Percentiles rank a stretch among this genome's conserved stretches.
phyloP scores from a whole-genome alignment of 768 basidiomycete genomes.

The Fomitopsis pulvina region DNA sequence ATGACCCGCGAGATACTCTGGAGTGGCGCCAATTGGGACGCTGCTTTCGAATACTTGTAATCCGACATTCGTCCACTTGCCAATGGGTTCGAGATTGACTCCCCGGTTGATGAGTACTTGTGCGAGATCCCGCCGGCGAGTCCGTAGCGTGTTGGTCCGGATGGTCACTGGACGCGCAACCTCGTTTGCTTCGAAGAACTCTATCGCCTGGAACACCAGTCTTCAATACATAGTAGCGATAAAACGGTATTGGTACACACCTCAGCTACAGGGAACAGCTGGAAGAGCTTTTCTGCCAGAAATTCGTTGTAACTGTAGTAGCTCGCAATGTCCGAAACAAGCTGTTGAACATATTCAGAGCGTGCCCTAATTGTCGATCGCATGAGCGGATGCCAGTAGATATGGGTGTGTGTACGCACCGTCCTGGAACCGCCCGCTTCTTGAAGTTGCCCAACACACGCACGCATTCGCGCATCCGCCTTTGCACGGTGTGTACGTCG shows the following conservation, averaged over 20 bases:
- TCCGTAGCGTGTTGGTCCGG: constrained; percentile 93
- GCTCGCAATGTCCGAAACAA: constrained; percentile 83
- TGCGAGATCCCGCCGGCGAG: constrained; percentile 88
- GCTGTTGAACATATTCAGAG: constrained; percentile 84
- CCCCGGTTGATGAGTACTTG: constrained; percentile 93
- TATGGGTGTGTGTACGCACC: constrained; percentile 37
- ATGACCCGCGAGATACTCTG: constrained; percentile 97
- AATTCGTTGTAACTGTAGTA: constrained; percentile 99
- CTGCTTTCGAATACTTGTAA: constrained; percentile 97
- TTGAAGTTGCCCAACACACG: constrained; percentile 69
- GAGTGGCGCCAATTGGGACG: constrained; percentile 96
- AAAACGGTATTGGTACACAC: constrained; percentile 32
- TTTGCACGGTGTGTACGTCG: constrained; percentile 70
- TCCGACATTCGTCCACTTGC: constrained; percentile 99
- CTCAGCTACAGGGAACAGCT: constrained; percentile 89
- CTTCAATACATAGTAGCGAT: not conserved
- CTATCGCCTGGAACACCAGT: constrained; percentile 73
- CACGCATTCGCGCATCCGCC: constrained; percentile 73
- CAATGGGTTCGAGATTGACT: constrained; percentile 95
- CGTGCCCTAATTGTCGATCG: constrained; percentile 53
- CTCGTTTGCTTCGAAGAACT: constrained; percentile 98
- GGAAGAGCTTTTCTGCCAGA: constrained; percentile 90
- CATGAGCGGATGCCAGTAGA: constrained; percentile 1
- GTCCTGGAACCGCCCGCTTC: constrained; percentile 54
- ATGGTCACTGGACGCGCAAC: constrained; percentile 95